Base-by-base conservation (phyloP, 345 rosid species). In the Luvunga scandens region DNA sequence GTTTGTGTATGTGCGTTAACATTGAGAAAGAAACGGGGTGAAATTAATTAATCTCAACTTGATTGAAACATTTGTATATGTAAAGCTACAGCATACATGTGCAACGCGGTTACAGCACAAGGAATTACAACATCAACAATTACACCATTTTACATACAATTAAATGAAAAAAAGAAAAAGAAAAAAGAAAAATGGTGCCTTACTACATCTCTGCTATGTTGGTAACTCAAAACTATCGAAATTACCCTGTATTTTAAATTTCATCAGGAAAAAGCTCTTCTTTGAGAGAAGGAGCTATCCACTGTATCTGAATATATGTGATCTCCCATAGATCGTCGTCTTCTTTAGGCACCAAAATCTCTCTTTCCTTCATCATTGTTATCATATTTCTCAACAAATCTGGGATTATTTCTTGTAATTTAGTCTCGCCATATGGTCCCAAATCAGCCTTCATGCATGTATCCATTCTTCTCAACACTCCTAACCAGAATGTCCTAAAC, bases 251-350 rank as follows among this genome's bases (percentile, higher is more conserved):
- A 10, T 34, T 45, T 80, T 45, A 82, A 4, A 82, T 67, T 8
- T 83, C 89, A 22, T 89, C 97, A 34, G 98, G 97, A 84, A 94
- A 91, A 66, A 90, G 75, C 71, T 90, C 97, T 24, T 92, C 92
- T 72, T 95, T 94, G n/a, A 96, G 89, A 2, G 91, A 71, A 57
- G 97, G 98, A 76, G 98, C 93, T 79, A 92, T 94, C 98, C 99
- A 92, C 60, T 96, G 99, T 66, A 94, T 96, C 81, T 96, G 99
- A 76, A 94, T 90, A 38, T 89, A 88, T 7, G 99, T 91, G 57
- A 91, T 88, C 62, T 92, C 98, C 94, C 94, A 92, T 4, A 92
- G 86, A 81, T 92, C 97, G 28, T 91, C 92, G 1, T 80, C 97
- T n/a, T 91, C 94, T 22, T 76, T 86, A 9, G 60, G 89, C 42